Conservation (phyloP, 139 green algal genomes). For the Chlorella sp. region DNA sequence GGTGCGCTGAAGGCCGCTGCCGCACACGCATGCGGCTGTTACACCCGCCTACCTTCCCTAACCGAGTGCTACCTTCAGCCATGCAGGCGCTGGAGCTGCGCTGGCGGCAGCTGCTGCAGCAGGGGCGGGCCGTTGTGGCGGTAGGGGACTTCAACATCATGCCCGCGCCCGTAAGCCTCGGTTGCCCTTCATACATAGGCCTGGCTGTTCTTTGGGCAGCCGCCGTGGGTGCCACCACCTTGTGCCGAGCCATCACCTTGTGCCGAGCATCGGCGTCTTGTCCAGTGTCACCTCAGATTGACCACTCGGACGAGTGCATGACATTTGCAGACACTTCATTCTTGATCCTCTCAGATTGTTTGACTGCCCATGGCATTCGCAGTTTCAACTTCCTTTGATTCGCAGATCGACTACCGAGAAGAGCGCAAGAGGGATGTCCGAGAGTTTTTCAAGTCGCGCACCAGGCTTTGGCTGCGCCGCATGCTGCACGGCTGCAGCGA, state of each 20-base stretch:
- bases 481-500: slow-evolving; percentile 37
- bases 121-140: slow-evolving; percentile 60
- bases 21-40: background rate
- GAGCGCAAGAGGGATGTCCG: too few relatives aligned
- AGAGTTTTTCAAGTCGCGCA: background rate
- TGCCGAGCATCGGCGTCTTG: background rate
- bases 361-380: background rate
- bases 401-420: background rate
- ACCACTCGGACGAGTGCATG: background rate
- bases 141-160: slow-evolving; percentile 85
- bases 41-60: background rate
- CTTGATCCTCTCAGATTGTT: background rate
- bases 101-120: slow-evolving; percentile 35
- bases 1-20: too few relatives aligned
- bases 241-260: background rate
- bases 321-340: background rate
- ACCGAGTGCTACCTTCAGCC: background rate
- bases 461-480: slow-evolving; percentile 51
- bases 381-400: slow-evolving; percentile 47
- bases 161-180: slow-evolving; percentile 10
- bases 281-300: background rate
- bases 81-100: slow-evolving; percentile 55
- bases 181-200: background rate
- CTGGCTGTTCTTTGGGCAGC: background rate
- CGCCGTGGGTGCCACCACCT: too few relatives aligned